Evolutionary conservation across 768 basidiomycete genomes (phyloP).

Genomic region (Inosperma sp.): DNA sequence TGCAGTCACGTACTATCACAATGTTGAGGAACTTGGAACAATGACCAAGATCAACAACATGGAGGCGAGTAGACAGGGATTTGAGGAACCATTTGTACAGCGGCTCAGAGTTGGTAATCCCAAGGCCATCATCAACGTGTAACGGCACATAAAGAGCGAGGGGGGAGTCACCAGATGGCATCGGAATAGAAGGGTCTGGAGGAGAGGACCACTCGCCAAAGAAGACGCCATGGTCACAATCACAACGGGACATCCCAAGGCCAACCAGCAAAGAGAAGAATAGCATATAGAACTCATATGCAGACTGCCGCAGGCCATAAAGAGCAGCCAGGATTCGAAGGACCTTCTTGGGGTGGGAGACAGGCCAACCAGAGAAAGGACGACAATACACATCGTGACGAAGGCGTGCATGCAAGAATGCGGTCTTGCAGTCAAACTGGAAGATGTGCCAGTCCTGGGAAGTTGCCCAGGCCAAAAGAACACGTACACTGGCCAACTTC

Average conservation of each 20-base stretch:
- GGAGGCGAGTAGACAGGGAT: not conserved
- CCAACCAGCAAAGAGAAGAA: not conserved
- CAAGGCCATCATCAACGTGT: constrained; percentile 10
- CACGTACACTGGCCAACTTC: constrained; percentile 19
- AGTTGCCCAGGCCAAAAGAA: constrained; percentile 24
- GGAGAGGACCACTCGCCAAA: constrained; percentile 12
- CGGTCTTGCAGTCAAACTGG: constrained; percentile 27
- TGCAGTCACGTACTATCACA: not conserved
- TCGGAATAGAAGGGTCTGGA: constrained; percentile 17
- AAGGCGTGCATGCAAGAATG: constrained; percentile 22
- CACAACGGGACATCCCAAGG: constrained; percentile 16
- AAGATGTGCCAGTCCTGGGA: constrained; percentile 20
- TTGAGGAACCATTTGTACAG: not conserved
- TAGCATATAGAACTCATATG: constrained; percentile 17
- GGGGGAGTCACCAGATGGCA: constrained; percentile 13
- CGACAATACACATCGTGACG: constrained; percentile 18
- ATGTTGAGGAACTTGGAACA: not conserved
- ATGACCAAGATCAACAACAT: not conserved
- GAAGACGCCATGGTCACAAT: constrained; percentile 27
- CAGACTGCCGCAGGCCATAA: constrained; percentile 35
- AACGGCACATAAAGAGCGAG: constrained; percentile 9
- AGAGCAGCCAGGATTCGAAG: constrained; percentile 20
- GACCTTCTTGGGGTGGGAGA: constrained; percentile 9
- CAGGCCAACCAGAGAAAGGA: constrained; percentile 21
- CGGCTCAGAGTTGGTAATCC: not conserved